A percentile compares a stretch with the other conserved stretches of the same genome.
phyloP scores from a whole-genome alignment of 2,329 filamentous ascomycete species.

The Aspergillus niger region DNA sequence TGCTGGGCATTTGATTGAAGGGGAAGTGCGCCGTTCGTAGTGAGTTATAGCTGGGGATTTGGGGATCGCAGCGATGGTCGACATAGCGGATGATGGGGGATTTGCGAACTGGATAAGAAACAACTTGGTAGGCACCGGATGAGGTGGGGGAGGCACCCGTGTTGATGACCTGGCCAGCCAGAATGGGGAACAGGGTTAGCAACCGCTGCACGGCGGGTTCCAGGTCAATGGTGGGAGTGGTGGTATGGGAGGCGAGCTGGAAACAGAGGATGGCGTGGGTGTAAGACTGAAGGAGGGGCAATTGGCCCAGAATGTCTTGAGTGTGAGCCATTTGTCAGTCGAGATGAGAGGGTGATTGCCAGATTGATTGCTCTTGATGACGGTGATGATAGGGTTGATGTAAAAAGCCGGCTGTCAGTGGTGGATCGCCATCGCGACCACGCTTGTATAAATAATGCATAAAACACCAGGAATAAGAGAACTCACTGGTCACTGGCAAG shows the following conservation, averaged over 20 bases:
- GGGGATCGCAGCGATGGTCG: conserved; percentile 9
- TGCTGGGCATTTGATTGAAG: conserved; percentile 33
- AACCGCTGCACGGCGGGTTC: conserved; percentile 14
- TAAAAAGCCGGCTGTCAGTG: neutral
- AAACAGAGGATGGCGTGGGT: conserved; percentile 25
- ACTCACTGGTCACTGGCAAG: neutral
- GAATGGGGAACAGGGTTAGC: conserved; percentile 18
- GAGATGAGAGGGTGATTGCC: too few relatives aligned
- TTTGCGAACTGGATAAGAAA: neutral
- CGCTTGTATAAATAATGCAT: neutral
- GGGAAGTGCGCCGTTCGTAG: conserved; percentile 23
- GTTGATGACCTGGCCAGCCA: conserved; percentile 20
- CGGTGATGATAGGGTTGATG: neutral
- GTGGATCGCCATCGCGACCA: neutral
- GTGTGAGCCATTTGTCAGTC: conserved; percentile 8
- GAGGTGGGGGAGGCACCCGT: neutral
- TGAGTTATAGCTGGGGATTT: neutral
- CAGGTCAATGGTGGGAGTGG: conserved; percentile 7
- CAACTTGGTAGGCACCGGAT: conserved; percentile 20
- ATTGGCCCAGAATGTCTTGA: conserved; percentile 26
- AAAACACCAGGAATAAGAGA: too few relatives aligned
- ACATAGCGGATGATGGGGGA: conserved; percentile 14
- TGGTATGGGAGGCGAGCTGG: conserved; percentile 4
- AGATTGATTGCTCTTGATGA: neutral
- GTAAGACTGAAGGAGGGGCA: conserved; percentile 26